These are phyloP conservation scores for Lactifluus piperatus DNA, from an alignment of 768 basidiomycete species.

Conservation along the genomic window DNA sequence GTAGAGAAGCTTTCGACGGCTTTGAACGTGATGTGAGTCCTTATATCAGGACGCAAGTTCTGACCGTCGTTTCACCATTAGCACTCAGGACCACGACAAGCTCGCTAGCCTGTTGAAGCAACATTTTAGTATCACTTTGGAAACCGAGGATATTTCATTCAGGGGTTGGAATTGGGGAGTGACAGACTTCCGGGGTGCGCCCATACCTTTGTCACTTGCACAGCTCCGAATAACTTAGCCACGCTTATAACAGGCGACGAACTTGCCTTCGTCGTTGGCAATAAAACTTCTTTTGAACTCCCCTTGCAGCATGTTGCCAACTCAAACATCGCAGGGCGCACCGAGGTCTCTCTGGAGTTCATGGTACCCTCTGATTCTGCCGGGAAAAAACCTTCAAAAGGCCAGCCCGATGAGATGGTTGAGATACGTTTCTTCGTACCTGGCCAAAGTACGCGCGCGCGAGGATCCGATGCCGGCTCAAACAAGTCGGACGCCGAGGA, in stretches of 20 bases:
- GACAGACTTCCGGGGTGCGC: slow-evolving; percentile 83
- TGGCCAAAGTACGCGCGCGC: slow-evolving; percentile 50
- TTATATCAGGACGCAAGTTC: background rate
- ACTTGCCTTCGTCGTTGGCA: slow-evolving; percentile 82
- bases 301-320: slow-evolving; percentile 84
- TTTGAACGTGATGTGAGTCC: slow-evolving; percentile 76
- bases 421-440: slow-evolving; percentile 97
- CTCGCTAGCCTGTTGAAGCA: slow-evolving; percentile 75
- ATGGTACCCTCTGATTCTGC: slow-evolving; percentile 39
- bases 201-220: background rate
- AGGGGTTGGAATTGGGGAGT: slow-evolving; percentile 99
- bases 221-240: slow-evolving; percentile 3
- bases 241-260: slow-evolving; percentile 58
- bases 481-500: slow-evolving; percentile 63
- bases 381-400: slow-evolving; percentile 36
- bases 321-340: slow-evolving; percentile 94
- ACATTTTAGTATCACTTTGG: slow-evolving; percentile 78
- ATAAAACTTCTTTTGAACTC: slow-evolving; percentile 83
- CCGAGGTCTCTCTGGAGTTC: slow-evolving; percentile 99
- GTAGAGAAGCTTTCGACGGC: slow-evolving; percentile 84
- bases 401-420: slow-evolving; percentile 72
- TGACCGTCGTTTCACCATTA: slow-evolving; percentile 1
- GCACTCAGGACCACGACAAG: slow-evolving; percentile 77
- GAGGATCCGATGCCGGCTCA: slow-evolving; percentile 64
- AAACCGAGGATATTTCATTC: slow-evolving; percentile 77